phyloP scores from a whole-genome alignment of 306 rosid species.

The Cicer yamashitae region DNA sequence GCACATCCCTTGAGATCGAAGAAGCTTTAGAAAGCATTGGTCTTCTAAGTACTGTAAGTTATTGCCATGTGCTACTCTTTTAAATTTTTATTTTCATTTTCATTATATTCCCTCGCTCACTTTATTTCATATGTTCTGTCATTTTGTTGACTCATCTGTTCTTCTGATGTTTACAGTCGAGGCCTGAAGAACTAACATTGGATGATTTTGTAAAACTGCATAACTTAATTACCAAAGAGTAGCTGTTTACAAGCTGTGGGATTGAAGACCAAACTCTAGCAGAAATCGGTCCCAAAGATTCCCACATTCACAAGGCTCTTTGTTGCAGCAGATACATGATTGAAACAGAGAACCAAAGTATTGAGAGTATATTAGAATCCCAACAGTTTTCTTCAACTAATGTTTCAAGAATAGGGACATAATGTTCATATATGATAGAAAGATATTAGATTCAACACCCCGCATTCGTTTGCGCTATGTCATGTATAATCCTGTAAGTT shows the following conservation, averaged over 20 bases:
- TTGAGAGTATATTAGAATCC: constrained; percentile 17
- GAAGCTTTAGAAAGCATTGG: constrained; percentile 67
- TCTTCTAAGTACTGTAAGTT: constrained; percentile 70
- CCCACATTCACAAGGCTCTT: not conserved
- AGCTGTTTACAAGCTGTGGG: constrained; percentile 34
- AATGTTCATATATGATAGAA: constrained; percentile 15
- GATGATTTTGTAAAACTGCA: constrained; percentile 79
- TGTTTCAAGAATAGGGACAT: constrained; percentile 16
- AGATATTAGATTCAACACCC: constrained; percentile 14
- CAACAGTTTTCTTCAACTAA: constrained; percentile 32
- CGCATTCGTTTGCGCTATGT: constrained; percentile 18
- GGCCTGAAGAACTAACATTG: constrained; percentile 83
- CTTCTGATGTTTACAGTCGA: constrained; percentile 57
- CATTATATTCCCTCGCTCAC: not conserved
- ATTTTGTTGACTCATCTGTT: constrained; percentile 29
- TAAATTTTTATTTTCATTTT: not conserved
- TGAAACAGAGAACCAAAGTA: constrained; percentile 12
- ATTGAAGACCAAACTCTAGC: constrained; percentile 31
- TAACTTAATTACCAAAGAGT: constrained; percentile 59
- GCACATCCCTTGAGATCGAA: constrained; percentile 74
- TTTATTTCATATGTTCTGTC: constrained; percentile 10
- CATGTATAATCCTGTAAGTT: constrained; percentile 29
- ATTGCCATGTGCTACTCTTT: constrained; percentile 6
- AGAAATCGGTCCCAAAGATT: constrained; percentile 21
- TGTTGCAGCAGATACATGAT: constrained; percentile 23